Evolutionary conservation across 495 filamentous ascomycete genomes (phyloP), one percentile per base, ranked within the genome.

Genomic region (Xylaria sp.): DNA sequence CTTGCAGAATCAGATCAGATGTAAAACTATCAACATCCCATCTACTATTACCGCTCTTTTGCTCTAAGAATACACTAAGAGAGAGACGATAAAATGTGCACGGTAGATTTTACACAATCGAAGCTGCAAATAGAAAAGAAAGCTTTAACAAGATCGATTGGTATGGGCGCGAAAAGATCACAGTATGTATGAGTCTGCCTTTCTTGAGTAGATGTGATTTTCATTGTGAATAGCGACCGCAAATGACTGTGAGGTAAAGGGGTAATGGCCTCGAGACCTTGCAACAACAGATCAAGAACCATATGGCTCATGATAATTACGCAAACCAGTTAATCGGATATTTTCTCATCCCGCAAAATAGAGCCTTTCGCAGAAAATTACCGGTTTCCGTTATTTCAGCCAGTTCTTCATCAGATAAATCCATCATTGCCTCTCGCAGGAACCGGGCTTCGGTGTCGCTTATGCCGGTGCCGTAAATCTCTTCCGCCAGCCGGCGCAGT

Each of bases 401-500:
- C 3, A 37, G 9, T 21, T 35, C 24, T 9, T 31, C 26, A 3
- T 46, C 41, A 0, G 41, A 5, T 1, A 17, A 8, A 1, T 29
- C 31, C 40, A 44, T 46, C 21, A 63, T 7, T 19, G 29, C 21
- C 6, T 46, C 24, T 46, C 21, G 37, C 11, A 63, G 61, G 37
- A 44, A 5, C 2, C 21, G 33, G 21, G 11, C 7, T 46, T 7
- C 4, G 3, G 19, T 31, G 24, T 31, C 21, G 0, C 62, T 62
- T 1, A 57, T 41, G 1, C 61, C 21, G 19, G 14, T 58, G 8
- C 69, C 69, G 21, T 67, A 67, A 14, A 79, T 66, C 8, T 12
- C 50, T 71, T 78, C 74, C 44, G 61, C 68, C 12, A 78, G 62
- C 72, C 77, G 71, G 8, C 72, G 68, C 75, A 85, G 67, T 78